Base-by-base conservation (phyloP, 192 early-diverging fungal species). In the Chytriomyces sp. region DNA sequence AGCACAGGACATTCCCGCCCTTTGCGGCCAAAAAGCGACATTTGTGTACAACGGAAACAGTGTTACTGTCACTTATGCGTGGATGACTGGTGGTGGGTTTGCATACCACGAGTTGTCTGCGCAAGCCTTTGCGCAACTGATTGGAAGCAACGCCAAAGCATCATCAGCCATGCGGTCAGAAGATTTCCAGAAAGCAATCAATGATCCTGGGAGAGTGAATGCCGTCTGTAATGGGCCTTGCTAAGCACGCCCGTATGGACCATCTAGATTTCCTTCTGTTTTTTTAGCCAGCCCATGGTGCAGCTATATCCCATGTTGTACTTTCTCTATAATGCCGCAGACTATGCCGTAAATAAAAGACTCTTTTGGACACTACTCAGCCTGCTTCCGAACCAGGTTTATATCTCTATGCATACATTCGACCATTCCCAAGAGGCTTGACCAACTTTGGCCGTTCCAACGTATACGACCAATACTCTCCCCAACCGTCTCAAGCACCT, bases 21-120 rank as follows among this genome's bases (percentile, higher is more conserved):
- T 49, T 11, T 75, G 73, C 0, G 73, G 73, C 7, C 45, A 64
- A 46, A 47, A n/a, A 20, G 73, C 28, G 5, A 75, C 73, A 45
- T 75, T 75, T 49, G 50, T 48, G 7, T 75, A 75, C 63, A 75
- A 65, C 26, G 73, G 73, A 66, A 65, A 65, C 18, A 65, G 60
- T 23, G 73, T 75, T 7, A 75, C 62, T 20, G 63, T 75, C 47
- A 48, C 16, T 18, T 75, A 66, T 66, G 64, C 64, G 8, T 75
- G 73, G 73, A 60, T 43, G 64, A 75, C 73, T 0, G 46, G 35
- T 11, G 73, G 73, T 35, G 73, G 73, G 28, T 48, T n/a, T 66
- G 13, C 13, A 1, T 75, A 75, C 35, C 73, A 75, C 50, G 73
- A 75, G 45, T 24, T 75, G 44, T 45, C 45, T 10, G 20, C 73